Conservation (phyloP, 257 asterid species). For the Verbena officinalis region DNA sequence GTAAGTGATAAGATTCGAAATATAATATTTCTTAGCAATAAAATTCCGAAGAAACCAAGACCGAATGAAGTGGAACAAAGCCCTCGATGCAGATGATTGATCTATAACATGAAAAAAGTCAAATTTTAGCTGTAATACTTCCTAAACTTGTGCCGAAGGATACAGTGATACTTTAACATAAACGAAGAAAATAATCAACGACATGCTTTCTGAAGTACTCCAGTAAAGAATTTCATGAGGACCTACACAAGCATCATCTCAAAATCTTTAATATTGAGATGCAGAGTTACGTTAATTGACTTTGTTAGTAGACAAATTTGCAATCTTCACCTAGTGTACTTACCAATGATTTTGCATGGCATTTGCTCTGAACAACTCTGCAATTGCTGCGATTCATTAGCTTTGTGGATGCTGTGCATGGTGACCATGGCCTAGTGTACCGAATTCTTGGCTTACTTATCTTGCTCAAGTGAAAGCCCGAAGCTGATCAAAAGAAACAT, state of each 20-base stretch:
- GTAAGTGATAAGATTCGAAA: not conserved
- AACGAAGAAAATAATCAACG: not conserved
- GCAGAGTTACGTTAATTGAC: slow-evolving; percentile 2
- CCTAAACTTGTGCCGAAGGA: not conserved
- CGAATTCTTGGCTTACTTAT: slow-evolving; percentile 72
- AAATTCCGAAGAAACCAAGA: not conserved
- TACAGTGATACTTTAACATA: not conserved
- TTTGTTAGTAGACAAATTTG: not conserved
- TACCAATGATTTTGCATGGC: slow-evolving; percentile 48
- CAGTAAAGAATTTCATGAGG: not conserved
- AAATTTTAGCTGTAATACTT: slow-evolving; percentile 6
- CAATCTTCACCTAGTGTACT: slow-evolving; percentile 24
- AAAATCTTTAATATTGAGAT: not conserved
- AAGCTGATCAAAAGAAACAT: slow-evolving; percentile 50
- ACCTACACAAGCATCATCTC: not conserved
- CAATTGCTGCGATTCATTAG: slow-evolving; percentile 45
- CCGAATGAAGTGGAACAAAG: not conserved
- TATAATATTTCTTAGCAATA: not conserved
- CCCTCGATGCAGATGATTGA: slow-evolving; percentile 3
- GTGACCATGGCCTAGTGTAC: slow-evolving; percentile 65
- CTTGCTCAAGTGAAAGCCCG: slow-evolving; percentile 66
- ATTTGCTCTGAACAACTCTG: slow-evolving; percentile 55
- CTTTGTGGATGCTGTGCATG: slow-evolving; percentile 59
- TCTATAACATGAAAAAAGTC: not conserved
- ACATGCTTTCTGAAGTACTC: not conserved